Evolutionary conservation across 2,329 filamentous ascomycete genomes (phyloP), one percentile per base, ranked within the genome.

Genomic region (Talaromyces pinophilus): DNA sequence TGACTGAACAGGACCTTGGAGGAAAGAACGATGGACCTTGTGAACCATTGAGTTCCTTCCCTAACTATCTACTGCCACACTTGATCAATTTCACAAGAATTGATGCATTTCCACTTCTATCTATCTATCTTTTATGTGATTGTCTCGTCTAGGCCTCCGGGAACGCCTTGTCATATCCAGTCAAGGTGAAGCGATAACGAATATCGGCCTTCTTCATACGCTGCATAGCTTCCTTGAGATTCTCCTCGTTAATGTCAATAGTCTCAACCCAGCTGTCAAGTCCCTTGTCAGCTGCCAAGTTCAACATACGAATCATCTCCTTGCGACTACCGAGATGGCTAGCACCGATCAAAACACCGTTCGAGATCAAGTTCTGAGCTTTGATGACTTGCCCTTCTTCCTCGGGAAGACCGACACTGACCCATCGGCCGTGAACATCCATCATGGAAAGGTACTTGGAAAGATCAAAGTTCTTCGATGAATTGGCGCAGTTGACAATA

Each of bases 391-490:
- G 87, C 11, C 92, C 87, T 54, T 89, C 87, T 68, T 92, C 90
- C 75, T 93, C 91, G 2, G 92, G 92, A 74, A 95, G 83, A 50
- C 91, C 92, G 63, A 94, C 90, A 73, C 86, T 91, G 77, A 94
- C 87, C 87, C 91, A 95, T 75, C 85, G 86, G 67, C 90, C 91
- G 80, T 93, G 91, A 66, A 94, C 88, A 79, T 94, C 92, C 76
- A 96, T 85, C 72, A 93, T 86, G 68, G 86, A 87, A 73, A 96
- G 86, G 82, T 95, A 96, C 69, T 89, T 74, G 40, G 76, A 69
- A 40, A 90, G 74, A 71, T 88, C 81, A 70, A 89, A 87, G 60
- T 81, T 79, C 74, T 87, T 90, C 68, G 95, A 95, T 80, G 91
- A 88, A 77, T 86, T 89, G 67, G 92, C 91, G 63, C 88, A 89